Base-by-base conservation (phyloP, 805 yeast genomes). In the Metschnikowia shivogae region DNA sequence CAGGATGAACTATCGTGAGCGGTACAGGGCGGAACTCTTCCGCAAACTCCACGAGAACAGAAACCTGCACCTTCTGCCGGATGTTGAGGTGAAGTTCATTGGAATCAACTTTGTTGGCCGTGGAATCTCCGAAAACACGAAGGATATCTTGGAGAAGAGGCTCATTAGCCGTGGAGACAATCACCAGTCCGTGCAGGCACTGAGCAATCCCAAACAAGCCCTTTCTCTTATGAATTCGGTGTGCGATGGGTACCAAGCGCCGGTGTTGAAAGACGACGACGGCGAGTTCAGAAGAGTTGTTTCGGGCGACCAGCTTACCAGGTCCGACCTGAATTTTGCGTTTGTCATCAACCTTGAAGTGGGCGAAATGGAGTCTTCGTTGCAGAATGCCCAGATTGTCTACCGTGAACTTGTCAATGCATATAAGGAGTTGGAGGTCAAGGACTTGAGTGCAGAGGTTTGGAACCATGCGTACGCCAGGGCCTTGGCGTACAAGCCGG, bases 131-230 rank as follows among this genome's bases (percentile, higher is more conserved):
- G 56, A 64, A 13, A 48, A 59, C 1, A 54, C 81, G 1, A 75
- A 79, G 76, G 52, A 69, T 1, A 46, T 82, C 1, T 86, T 97
- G 0, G 62, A 67, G 5, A 59, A 68, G 0, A 72, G 98, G 44
- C 84, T 92, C 0, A 34, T 72, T 4, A 58, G 59, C 1, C 74
- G 99, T 55, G 97, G 97, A 1, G 89, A 89, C 57, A 83, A 86
- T 49, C 99, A 93, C 61, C 96, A 88, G 61, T 79, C 93, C 0
- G 86, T 93, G 34, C 82, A 84, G 52, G 74, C 71, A 2, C 61
- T 57, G 0, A 70, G 76, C 42, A 80, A 82, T 5, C 70, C 71
- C 2, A 60, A 62, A 13, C 70, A 73, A 36, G 81, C 54, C 3
- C 36, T 48, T 5, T 38, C 50, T 1, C 40, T 48, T 12, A 33